These are phyloP conservation scores for Penicillium nordicum DNA, from an alignment of 2,329 filamentous ascomycete species.

Conservation along the genomic window DNA sequence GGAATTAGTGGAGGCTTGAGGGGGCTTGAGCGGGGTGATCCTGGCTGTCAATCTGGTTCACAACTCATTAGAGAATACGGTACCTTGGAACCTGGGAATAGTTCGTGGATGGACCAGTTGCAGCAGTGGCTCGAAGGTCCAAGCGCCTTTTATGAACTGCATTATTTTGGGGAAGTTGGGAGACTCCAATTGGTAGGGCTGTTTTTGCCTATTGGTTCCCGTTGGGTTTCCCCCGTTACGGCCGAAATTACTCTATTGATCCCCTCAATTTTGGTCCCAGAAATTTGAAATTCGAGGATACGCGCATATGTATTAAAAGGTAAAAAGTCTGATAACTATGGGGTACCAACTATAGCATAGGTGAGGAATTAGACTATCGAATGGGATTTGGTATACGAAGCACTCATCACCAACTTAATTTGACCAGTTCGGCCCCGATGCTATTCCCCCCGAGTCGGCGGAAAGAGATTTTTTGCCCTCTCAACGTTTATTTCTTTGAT, in stretches of 20 bases:
- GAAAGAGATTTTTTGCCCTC: neutral
- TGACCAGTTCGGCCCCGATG: too few species aligned
- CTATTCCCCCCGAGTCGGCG: neutral
- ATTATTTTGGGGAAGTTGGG: slow-evolving; percentile 1
- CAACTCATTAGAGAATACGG: neutral
- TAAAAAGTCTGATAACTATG: neutral
- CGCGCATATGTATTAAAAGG: neutral
- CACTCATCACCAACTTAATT: neutral
- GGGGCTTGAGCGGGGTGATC: slow-evolving; percentile 2
- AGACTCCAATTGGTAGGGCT: too few species aligned
- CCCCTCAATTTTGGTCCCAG: neutral
- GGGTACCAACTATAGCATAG: neutral
- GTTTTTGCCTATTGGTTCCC: neutral
- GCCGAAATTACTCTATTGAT: neutral
- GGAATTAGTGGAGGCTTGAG: neutral
- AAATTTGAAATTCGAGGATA: neutral
- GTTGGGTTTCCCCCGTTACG: neutral
- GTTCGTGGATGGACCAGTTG: neutral
- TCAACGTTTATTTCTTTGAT: neutral
- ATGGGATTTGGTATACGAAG: neutral
- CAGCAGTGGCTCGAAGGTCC: slow-evolving; percentile 6
- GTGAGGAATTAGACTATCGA: neutral
- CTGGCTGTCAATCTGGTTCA: slow-evolving; percentile 14
- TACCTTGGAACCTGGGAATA: neutral
- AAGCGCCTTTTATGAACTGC: slow-evolving; percentile 3